Base-by-base conservation (phyloP, 2,329 filamentous ascomycete species). In the Aspergillus carbonarius region DNA sequence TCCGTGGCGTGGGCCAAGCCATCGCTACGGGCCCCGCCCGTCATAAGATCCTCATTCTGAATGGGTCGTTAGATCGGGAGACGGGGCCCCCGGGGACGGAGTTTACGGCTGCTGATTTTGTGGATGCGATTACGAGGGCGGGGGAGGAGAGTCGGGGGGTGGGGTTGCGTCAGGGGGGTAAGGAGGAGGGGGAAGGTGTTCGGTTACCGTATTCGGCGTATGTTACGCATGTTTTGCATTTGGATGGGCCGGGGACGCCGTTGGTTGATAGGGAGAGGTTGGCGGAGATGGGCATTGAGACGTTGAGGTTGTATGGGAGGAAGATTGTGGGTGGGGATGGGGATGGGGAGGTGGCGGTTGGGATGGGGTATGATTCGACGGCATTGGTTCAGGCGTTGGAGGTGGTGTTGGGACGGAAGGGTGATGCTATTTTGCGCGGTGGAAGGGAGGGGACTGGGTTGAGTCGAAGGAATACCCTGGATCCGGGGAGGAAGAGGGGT, bases 51-150 rank as follows among this genome's bases (percentile, higher is more conserved):
- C 78, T 96, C 7, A 90, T 96, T 25, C 79, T 96, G 5, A 98
- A 98, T 69, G 90, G 91, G 20, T 89, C 84, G 1, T 79, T 89
- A 0, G 93, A 98, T 70, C 87, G 93, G 9, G 93, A 98, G 78
- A 96, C 92, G 0, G 91, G 92, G 0, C 91, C 92, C 0, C 81
- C 81, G 0, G 71, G 70, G 0, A 62, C 81, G 0, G 86, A 89
- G 0, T 92, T 91, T 69, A 85, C 86, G 0, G 93, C 91, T 0
- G 77, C 85, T 0, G 92, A 96, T 68, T 98, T 98, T 70, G 85
- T 97, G 0, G 85, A 83, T 10, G 91, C 93, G 0, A 89, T 98
- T 48, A 86, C 86, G 0, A 83, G 86, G 20, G 93, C 92, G 0
- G 89, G 88, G 37, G 83, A 85, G 34, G 84, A 92, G 65, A 92